A percentile compares a stretch with the other conserved stretches of the same genome.
Evolutionary conservation across 2,329 filamentous ascomycete genomes (phyloP).

Genomic region (Aspergillus quadrilineatus): DNA sequence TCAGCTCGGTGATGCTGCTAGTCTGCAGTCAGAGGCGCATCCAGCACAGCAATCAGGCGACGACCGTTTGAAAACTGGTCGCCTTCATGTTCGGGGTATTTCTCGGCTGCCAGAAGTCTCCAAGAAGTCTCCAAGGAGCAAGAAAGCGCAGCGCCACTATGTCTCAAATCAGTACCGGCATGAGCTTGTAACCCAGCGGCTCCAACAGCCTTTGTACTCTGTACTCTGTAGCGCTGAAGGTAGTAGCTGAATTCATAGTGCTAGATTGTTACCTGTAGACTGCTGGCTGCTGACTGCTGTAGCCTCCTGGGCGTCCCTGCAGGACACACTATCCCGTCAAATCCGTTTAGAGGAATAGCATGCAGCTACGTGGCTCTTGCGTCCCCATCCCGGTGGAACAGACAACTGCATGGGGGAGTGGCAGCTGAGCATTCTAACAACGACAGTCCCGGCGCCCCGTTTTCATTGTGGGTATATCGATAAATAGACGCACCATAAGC

Average conservation of each 20-base stretch:
- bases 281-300: background rate
- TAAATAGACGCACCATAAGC: constrained; percentile 8
- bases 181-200: constrained; percentile 4
- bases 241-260: background rate
- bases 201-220: background rate
- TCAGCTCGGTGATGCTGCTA: constrained; percentile 1
- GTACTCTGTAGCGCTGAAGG: background rate
- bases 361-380: constrained; percentile 25
- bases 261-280: background rate
- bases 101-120: constrained; percentile 3
- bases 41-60: constrained; percentile 6
- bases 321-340: constrained; percentile 20
- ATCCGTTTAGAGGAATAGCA: constrained; percentile 12
- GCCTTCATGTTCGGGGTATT: constrained; percentile 6
- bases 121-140: background rate
- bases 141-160: background rate
- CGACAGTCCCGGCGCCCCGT: constrained; percentile 7
- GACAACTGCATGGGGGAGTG: constrained; percentile 22
- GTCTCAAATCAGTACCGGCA: background rate
- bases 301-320: constrained; percentile 17
- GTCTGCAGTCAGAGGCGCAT: background rate
- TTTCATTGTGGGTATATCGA: constrained; percentile 5
- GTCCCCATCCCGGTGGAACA: constrained; percentile 22
- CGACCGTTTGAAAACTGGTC: background rate
- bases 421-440: constrained; percentile 23